These are phyloP conservation scores for Candida sp. DNA, from an alignment of 1,139 yeast species.

Conservation along the genomic window DNA sequence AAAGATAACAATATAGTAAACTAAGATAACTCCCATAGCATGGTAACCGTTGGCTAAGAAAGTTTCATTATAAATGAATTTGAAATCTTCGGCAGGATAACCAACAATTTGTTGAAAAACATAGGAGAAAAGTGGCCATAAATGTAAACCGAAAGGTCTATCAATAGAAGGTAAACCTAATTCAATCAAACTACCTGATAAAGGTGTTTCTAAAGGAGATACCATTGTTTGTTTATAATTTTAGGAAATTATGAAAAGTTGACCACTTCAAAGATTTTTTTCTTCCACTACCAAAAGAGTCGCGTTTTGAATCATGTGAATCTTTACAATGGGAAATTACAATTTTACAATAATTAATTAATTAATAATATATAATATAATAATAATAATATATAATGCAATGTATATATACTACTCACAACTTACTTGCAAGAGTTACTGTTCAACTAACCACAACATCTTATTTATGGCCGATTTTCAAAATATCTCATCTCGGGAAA, in stretches of 20 bases:
- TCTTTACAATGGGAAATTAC: not conserved
- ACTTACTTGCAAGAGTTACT: not conserved
- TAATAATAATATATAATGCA: not conserved
- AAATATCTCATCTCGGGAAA: not conserved
- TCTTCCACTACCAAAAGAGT: no score
- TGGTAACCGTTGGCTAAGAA: conserved; percentile 66
- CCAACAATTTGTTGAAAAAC: conserved; percentile 52
- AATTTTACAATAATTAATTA: not conserved
- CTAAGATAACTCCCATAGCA: conserved; percentile 60
- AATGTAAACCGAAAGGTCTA: conserved; percentile 83
- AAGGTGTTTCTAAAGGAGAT: not conserved
- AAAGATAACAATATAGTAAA: conserved; percentile 78
- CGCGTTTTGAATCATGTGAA: not conserved
- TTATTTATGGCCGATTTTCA: no score
- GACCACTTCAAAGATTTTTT: not conserved
- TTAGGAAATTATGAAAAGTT: not conserved
- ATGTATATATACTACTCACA: not conserved
- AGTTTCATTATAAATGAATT: conserved; percentile 64
- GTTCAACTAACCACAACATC: no score
- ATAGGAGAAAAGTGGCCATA: conserved; percentile 84
- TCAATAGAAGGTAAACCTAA: conserved; percentile 56
- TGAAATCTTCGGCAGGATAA: conserved; percentile 70
- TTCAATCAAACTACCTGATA: conserved; percentile 9
- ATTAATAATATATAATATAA: no score
- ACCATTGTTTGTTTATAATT: not conserved